Evolutionary conservation across 192 early-diverging fungal genomes (phyloP).

Genomic region (Linnemannia schmuckeri): DNA sequence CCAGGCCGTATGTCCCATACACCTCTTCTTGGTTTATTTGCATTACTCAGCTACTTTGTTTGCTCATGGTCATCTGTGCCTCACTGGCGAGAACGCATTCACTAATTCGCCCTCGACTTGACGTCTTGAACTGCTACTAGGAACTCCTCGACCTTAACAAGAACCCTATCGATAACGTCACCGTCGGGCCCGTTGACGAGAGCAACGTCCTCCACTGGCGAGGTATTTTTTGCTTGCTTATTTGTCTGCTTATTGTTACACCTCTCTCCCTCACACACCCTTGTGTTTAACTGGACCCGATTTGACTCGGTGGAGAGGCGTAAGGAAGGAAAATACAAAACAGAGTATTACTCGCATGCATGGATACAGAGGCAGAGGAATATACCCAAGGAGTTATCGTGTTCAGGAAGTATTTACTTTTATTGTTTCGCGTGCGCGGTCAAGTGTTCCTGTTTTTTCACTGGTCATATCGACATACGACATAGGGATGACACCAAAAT

Average conservation of each 20-base stretch:
- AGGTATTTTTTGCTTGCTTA: slow-evolving; percentile 53
- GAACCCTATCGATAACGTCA: slow-evolving; percentile 70
- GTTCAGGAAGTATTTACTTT: background rate
- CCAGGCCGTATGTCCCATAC: slow-evolving; percentile 28
- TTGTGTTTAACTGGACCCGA: background rate
- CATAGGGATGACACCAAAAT: background rate
- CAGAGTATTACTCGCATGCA: too few relatives aligned
- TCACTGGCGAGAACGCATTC: background rate
- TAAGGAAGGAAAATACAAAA: too few relatives aligned
- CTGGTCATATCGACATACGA: background rate
- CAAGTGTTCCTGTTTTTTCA: background rate
- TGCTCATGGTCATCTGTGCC: background rate
- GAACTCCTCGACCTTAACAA: slow-evolving; percentile 76
- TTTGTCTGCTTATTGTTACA: background rate
- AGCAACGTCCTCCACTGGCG: slow-evolving; percentile 77
- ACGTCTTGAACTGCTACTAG: slow-evolving; percentile 24
- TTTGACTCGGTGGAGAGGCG: too few relatives aligned
- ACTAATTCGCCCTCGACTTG: background rate
- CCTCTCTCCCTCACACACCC: background rate
- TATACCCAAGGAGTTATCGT: too few relatives aligned
- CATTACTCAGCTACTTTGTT: background rate
- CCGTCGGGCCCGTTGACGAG: slow-evolving; percentile 66
- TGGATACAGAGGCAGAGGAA: too few relatives aligned
- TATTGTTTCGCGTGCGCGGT: background rate
- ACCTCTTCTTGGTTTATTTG: background rate